phyloP scores from a whole-genome alignment of 352 stramenopile species.

The Thraustochytrium striatum region DNA sequence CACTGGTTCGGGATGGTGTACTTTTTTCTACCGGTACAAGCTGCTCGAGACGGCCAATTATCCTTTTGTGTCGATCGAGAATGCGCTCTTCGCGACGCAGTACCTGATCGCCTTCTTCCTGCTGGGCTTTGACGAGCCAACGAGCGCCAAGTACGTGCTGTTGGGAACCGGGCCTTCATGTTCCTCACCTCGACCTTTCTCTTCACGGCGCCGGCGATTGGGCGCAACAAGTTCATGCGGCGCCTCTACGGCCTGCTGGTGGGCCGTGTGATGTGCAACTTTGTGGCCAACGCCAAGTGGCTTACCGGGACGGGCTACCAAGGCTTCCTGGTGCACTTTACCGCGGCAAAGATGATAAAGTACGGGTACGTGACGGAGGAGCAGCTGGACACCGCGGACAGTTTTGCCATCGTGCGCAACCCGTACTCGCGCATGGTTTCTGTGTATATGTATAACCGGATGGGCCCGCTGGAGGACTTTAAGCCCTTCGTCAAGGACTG shows the following conservation, averaged over 20 bases:
- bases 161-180: constrained; percentile 35
- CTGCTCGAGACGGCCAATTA: constrained; percentile 59
- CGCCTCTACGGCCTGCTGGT: constrained; percentile 56
- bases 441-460: constrained; percentile 61
- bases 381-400: constrained; percentile 55
- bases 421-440: constrained; percentile 59
- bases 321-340: constrained; percentile 61
- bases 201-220: constrained; percentile 56
- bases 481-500: constrained; percentile 54
- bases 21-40: constrained; percentile 57
- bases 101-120: constrained; percentile 43
- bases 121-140: background rate
- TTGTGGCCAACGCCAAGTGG: constrained; percentile 54
- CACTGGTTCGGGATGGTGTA: constrained; percentile 55
- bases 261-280: constrained; percentile 54
- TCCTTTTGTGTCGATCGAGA: constrained; percentile 56
- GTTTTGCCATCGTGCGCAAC: constrained; percentile 59
- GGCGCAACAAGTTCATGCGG: constrained; percentile 51
- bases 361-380: constrained; percentile 56
- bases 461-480: constrained; percentile 55
- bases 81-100: constrained; percentile 47
- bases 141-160: background rate
- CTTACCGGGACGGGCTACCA: constrained; percentile 57
- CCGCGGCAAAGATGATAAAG: constrained; percentile 56
- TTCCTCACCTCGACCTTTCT: constrained; percentile 57